Evolutionary conservation across 2,329 filamentous ascomycete genomes (phyloP), one percentile per base, ranked within the genome.

Genomic region (Endothia cerciana): DNA sequence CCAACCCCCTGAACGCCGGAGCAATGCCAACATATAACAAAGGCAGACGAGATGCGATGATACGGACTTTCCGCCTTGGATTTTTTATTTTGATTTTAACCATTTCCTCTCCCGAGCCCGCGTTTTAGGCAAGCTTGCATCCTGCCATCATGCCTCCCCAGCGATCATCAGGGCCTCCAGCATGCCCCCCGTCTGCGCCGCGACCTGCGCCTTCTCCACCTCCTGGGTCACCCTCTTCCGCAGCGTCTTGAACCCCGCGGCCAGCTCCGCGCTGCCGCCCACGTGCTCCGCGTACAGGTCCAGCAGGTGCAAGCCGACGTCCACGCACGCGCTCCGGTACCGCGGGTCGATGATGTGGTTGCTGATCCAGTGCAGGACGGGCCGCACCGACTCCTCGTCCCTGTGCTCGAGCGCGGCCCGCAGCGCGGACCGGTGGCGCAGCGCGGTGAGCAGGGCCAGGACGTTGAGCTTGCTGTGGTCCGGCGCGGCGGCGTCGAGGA

Each of bases 221-320:
- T 95, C 92, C 49, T 86, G 81, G 69, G 87, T 85, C 25, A 98
- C 94, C 47, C 89, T 83, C 56, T 84, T 81, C 74, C 91, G 88
- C 69, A 97, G 81, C 59, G 82, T 83, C 71, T 87, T 84, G 73
- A 98, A 88, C 59, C 89, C 83, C 60, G 83, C 83, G 68, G 92
- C 89, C 64, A 98, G 85, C 75, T 91, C 88, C 7, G 86, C 83
- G 43, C 90, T 93, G 60, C 89, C 88, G 2, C 87, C 91, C 30
- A 93, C 83, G 71, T 93, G 91, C 74, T 92, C 89, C 38, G 91
- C 89, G 76, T 98, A 99, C 45, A 98, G 81, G 73, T 99, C 94
- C 25, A 98, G 81, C 43, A 98, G 82, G 66, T 93, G 84, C 73
- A 96, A 85, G 19, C 90, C 89, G 28, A 95, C 87, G 77, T 98